Percentiles rank a stretch among this genome's conserved stretches.
Conservation (phyloP, 768 basidiomycete genomes). For the Agrocybe praecox region DNA sequence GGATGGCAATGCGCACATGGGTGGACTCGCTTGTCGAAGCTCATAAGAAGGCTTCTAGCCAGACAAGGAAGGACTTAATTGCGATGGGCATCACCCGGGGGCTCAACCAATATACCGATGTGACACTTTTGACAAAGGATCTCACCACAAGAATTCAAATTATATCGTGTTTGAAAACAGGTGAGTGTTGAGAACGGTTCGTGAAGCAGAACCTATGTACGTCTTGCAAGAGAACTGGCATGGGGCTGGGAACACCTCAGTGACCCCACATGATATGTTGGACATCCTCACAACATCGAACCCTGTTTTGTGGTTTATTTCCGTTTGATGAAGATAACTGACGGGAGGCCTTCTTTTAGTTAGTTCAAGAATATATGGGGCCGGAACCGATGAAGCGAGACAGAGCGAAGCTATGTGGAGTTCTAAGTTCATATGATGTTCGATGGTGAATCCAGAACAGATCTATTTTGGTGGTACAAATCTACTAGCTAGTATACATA, state of each 20-base stretch:
- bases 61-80: constrained; percentile 39
- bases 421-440: constrained; percentile 47
- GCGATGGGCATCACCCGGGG: constrained; percentile 54
- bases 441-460: background rate
- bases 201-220: no score
- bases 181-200: constrained; percentile 30
- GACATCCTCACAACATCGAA: no score
- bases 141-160: constrained; percentile 58
- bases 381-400: constrained; percentile 50
- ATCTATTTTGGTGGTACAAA: constrained; percentile 8
- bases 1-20: constrained; percentile 60
- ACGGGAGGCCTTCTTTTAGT: constrained; percentile 33
- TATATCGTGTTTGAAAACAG: constrained; percentile 52
- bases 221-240: no score
- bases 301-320: background rate
- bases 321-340: constrained; percentile 3
- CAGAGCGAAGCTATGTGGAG: constrained; percentile 55
- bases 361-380: constrained; percentile 47
- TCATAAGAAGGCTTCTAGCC: constrained; percentile 32
- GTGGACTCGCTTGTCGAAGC: constrained; percentile 48
- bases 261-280: no score
- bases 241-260: no score
- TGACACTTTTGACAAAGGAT: constrained; percentile 52
- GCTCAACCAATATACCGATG: constrained; percentile 51
- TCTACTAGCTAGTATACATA: background rate